Base-by-base conservation (phyloP, 768 basidiomycete genomes). In the Phylloporus arenicola region DNA sequence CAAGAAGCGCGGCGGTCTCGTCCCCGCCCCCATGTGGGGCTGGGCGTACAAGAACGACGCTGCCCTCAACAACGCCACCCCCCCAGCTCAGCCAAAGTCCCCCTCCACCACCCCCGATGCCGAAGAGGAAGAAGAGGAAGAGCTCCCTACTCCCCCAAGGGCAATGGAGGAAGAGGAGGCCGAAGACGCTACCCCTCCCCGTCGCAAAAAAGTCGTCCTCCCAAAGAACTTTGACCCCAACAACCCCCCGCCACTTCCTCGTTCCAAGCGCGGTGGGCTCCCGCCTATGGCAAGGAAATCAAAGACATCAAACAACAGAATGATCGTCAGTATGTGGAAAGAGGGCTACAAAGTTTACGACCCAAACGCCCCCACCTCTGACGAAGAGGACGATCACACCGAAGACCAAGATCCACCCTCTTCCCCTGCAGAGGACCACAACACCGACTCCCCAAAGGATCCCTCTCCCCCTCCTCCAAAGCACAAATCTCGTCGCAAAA, bases 11-110 rank as follows among this genome's bases (percentile, higher is more conserved):
- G 79, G 83, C 58, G 84, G 83, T 48, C 74, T 88, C 52, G 82
- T 88, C 1, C 86, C 88, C 25, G 82, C 82, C 31, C 80, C 80
- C 47, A 91, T 90, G 86, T 91, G 88, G 89, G 87, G 79, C 22
- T 92, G 89, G 88, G 87, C 82, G 13, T 76, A 76, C 57, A 82
- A 80, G 64, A 73, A 68, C 43, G 43, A 69, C 2, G 38, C 59
- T 16, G 48, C 62, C 40, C 33, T 51, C 12, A 12, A 12, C 29
- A 30, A 30, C 8, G 39, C 55, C 20, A 35, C 55, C 8, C 47
- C 51, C 30, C 35, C 7, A 20, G 2, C 30, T n/a, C 44, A 45
- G 8, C 39, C 2, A 7, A 57, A 53, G 8, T 54, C 52, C 0
- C 8, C 22, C 17, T 57, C 56, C 22, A 10, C 53, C 5, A 55